These are phyloP conservation scores for Mimosa pudica DNA, from an alignment of 306 rosid genomes.

Conservation along the genomic window DNA sequence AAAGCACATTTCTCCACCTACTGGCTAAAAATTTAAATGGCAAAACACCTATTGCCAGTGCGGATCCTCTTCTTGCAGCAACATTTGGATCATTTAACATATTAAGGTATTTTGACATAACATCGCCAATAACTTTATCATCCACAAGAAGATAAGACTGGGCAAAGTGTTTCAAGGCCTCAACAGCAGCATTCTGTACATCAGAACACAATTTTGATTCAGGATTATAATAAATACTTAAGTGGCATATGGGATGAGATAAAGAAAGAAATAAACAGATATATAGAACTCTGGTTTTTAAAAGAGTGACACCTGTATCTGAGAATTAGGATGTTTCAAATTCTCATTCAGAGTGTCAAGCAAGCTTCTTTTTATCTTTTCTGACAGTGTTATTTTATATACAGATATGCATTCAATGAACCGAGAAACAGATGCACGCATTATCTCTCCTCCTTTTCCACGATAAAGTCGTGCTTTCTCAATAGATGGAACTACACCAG, in stretches of 20 bases:
- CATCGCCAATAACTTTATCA: constrained; percentile 50
- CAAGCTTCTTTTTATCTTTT: constrained; percentile 67
- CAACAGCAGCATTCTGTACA: constrained; percentile 76
- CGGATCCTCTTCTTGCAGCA: constrained; percentile 92
- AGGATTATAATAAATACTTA: constrained; percentile 30
- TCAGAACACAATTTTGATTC: constrained; percentile 30
- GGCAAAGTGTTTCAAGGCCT: constrained; percentile 74
- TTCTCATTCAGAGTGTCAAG: constrained; percentile 87
- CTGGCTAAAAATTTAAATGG: constrained; percentile 65
- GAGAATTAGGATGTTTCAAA: constrained; percentile 95
- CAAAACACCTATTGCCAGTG: constrained; percentile 81
- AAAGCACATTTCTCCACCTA: constrained; percentile 82
- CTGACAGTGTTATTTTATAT: constrained; percentile 57
- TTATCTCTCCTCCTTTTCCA: constrained; percentile 98
- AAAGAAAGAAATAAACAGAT: constrained; percentile 14
- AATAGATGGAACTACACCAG: constrained; percentile 79
- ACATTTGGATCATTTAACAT: constrained; percentile 83
- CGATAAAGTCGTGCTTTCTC: constrained; percentile 95
- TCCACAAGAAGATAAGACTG: constrained; percentile 60
- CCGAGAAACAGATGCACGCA: constrained; percentile 94
- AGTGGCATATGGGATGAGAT: constrained; percentile 18
- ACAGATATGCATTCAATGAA: constrained; percentile 80
- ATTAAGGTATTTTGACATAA: constrained; percentile 65
- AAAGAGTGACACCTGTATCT: constrained; percentile 74
- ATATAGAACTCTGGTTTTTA: constrained; percentile 23